Evolutionary conservation across 306 rosid genomes (phyloP).

Genomic region (Dalbergia cochinchinensis): DNA sequence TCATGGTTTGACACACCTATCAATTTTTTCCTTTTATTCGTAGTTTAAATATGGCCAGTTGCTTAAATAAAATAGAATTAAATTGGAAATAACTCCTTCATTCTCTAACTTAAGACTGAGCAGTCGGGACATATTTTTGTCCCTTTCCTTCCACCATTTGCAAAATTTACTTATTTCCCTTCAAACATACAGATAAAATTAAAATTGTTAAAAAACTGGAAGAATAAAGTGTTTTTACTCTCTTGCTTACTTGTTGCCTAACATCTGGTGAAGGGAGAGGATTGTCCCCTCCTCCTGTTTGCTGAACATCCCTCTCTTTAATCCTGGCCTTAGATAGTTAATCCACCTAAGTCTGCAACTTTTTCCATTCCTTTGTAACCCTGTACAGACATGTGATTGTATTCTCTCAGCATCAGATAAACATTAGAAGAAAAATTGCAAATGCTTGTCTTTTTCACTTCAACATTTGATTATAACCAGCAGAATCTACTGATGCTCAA

Average conservation of each 20-base stretch:
- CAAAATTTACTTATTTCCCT: slow-evolving; percentile 12
- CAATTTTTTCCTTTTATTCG: slow-evolving; percentile 13
- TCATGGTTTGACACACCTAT: slow-evolving; percentile 40
- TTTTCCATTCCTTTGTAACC: slow-evolving; percentile 92
- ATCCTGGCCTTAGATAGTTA: slow-evolving; percentile 90
- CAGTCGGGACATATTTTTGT: not conserved
- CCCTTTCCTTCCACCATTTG: slow-evolving; percentile 24
- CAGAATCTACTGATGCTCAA: slow-evolving; percentile 18
- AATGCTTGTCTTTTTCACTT: slow-evolving; percentile 32
- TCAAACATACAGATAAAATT: slow-evolving; percentile 29
- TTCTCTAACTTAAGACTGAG: slow-evolving; percentile 25
- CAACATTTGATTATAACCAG: slow-evolving; percentile 7
- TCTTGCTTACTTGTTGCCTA: slow-evolving; percentile 84
- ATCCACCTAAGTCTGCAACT: slow-evolving; percentile 98
- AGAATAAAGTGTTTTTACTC: not conserved
- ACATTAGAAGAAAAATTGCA: not conserved
- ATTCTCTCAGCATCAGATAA: slow-evolving; percentile 11
- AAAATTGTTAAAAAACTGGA: slow-evolving; percentile 13
- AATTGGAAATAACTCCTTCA: slow-evolving; percentile 18
- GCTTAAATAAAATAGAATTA: slow-evolving; percentile 5
- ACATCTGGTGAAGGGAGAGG: slow-evolving; percentile 73
- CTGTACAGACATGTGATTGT: slow-evolving; percentile 53
- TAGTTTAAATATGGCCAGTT: slow-evolving; percentile 7
- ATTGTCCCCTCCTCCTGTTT: slow-evolving; percentile 87
- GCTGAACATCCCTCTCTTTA: slow-evolving; percentile 80